Evolutionary conservation across 768 basidiomycete species (phyloP).

Genomic region (Phylloporus sp.): DNA sequence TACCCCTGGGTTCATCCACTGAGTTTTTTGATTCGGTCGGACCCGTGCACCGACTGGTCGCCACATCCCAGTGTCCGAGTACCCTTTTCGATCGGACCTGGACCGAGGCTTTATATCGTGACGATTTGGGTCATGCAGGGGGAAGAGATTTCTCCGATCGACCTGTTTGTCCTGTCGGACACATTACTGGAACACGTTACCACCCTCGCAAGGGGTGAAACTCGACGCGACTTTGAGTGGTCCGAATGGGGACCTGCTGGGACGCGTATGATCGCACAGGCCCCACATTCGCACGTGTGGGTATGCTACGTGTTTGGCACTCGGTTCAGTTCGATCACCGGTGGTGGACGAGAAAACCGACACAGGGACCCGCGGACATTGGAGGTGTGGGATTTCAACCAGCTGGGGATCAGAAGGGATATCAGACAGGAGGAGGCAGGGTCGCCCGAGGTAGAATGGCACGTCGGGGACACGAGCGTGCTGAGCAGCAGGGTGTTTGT

Average conservation of each 20-base stretch:
- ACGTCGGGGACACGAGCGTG: slow-evolving; percentile 25
- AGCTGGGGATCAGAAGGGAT: slow-evolving; percentile 33
- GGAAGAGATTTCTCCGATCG: slow-evolving; percentile 28
- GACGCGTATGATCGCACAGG: slow-evolving; percentile 39
- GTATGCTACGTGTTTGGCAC: slow-evolving; percentile 55
- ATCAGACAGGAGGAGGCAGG: slow-evolving; percentile 1
- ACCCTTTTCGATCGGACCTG: slow-evolving; percentile 44
- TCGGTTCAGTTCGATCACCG: slow-evolving; percentile 34
- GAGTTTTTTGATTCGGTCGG: slow-evolving; percentile 44
- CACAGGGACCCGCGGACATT: slow-evolving; percentile 18
- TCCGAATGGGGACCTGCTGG: slow-evolving; percentile 46
- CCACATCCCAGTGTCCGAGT: slow-evolving; percentile 31
- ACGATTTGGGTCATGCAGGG: slow-evolving; percentile 37
- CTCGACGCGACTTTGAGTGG: slow-evolving; percentile 37
- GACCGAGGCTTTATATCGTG: slow-evolving; percentile 44
- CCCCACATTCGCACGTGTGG: slow-evolving; percentile 43
- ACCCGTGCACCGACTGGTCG: slow-evolving; percentile 47
- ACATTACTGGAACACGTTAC: slow-evolving; percentile 31
- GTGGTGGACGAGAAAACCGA: slow-evolving; percentile 11
- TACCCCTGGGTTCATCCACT: slow-evolving; percentile 23
- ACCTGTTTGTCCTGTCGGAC: slow-evolving; percentile 41
- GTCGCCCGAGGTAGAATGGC: slow-evolving; percentile 16
- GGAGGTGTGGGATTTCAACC: slow-evolving; percentile 52
- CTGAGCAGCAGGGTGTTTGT: slow-evolving; percentile 35
- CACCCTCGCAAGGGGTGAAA: slow-evolving; percentile 11